phyloP scores from a whole-genome alignment of 495 filamentous ascomycete genomes.

The Xylaria grammica region DNA sequence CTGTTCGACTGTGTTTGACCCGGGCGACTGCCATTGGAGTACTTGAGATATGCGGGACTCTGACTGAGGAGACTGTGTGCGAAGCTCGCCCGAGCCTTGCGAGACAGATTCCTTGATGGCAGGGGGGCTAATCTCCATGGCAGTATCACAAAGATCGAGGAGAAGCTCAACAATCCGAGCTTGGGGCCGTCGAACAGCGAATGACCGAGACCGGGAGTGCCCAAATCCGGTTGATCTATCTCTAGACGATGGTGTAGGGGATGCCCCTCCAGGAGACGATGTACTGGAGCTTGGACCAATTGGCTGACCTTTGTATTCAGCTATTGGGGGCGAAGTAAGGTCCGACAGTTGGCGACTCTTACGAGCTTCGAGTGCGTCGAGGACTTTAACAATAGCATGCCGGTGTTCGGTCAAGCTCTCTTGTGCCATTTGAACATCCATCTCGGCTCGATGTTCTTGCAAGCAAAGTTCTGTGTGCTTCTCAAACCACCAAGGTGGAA shows the following conservation, averaged over 20 bases:
- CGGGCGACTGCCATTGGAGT: slow-evolving; percentile 91
- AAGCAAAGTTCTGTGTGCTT: slow-evolving; percentile 96
- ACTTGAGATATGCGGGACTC: slow-evolving; percentile 93
- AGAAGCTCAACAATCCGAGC: slow-evolving; percentile 92
- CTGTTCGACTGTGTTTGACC: slow-evolving; percentile 88
- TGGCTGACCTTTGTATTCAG: slow-evolving; percentile 88
- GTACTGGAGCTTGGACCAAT: slow-evolving; percentile 80
- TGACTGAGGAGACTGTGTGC: slow-evolving; percentile 93
- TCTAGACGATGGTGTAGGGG: slow-evolving; percentile 75
- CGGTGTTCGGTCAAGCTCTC: slow-evolving; percentile 93
- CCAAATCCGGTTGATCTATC: slow-evolving; percentile 77
- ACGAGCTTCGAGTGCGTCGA: slow-evolving; percentile 88
- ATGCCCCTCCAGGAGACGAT: slow-evolving; percentile 62
- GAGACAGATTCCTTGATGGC: slow-evolving; percentile 80
- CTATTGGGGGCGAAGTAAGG: slow-evolving; percentile 56
- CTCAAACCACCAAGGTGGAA: slow-evolving; percentile 99
- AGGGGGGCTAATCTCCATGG: slow-evolving; percentile 91
- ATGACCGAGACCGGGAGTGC: slow-evolving; percentile 75
- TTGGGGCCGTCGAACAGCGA: slow-evolving; percentile 86
- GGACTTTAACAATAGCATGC: slow-evolving; percentile 91
- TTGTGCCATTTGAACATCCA: slow-evolving; percentile 95
- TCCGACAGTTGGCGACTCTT: slow-evolving; percentile 72
- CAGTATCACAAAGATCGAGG: slow-evolving; percentile 93
- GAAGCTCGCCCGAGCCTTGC: slow-evolving; percentile 71
- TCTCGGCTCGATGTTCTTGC: slow-evolving; percentile 94